These are phyloP conservation scores for Vitis riparia DNA, from an alignment of 164 flowering plant species.

Conservation along the genomic window DNA sequence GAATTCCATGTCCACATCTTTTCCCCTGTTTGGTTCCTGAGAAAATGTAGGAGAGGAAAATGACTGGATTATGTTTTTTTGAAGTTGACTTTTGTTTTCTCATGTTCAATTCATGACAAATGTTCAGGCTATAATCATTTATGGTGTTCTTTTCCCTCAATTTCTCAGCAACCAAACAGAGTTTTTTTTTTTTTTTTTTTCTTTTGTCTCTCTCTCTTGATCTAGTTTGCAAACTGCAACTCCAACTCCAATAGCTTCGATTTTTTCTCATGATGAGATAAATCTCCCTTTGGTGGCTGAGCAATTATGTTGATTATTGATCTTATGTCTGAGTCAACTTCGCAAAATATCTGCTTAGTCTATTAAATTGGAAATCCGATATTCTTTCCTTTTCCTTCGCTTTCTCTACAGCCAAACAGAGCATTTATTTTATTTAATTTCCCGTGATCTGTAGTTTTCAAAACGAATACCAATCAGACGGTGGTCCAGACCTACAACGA, in stretches of 20 bases:
- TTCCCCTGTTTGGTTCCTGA: background rate
- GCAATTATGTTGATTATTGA: too few relatives aligned
- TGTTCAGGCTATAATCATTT: background rate
- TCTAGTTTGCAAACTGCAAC: background rate
- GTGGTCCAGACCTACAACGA: conserved; percentile 82
- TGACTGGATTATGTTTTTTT: too few relatives aligned
- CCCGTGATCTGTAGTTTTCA: conserved; percentile 54
- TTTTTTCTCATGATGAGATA: too few relatives aligned
- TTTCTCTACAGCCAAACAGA: conserved; percentile 5
- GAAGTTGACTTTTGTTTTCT: too few relatives aligned
- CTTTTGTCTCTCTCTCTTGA: background rate
- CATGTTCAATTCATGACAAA: too few relatives aligned
- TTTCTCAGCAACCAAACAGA: conserved; percentile 3
- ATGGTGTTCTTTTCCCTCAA: background rate
- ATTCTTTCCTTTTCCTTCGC: background rate
- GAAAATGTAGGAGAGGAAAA: background rate
- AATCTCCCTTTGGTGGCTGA: too few relatives aligned
- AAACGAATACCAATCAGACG: conserved; percentile 63
- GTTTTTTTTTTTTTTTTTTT: background rate
- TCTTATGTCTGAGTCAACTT: too few relatives aligned
- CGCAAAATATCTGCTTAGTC: too few relatives aligned
- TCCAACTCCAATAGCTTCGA: too few relatives aligned
- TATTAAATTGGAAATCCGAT: too few relatives aligned
- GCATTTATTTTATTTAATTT: background rate
- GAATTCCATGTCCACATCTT: background rate